Evolutionary conservation across 2,329 filamentous ascomycete species (phyloP).

Genomic region (Leptographium radiaticola): DNA sequence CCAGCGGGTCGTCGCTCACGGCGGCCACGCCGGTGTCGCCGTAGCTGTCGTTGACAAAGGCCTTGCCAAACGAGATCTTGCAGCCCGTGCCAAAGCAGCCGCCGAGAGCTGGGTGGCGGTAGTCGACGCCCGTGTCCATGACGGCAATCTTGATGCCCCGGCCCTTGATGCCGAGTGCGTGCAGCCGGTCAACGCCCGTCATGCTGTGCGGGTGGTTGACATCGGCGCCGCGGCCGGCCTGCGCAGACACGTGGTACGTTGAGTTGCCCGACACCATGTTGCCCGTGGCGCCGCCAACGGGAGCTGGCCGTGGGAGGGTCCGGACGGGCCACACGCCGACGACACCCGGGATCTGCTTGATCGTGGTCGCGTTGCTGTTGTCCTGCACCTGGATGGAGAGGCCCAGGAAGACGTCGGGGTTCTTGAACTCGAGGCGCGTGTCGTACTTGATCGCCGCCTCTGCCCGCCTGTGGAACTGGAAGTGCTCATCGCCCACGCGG

Average conservation of each 20-base stretch:
- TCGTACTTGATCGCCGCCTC: background rate
- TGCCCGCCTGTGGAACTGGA: background rate
- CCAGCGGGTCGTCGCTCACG: conserved; percentile 35
- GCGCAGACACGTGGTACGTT: background rate
- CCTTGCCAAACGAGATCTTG: conserved; percentile 9
- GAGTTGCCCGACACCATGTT: background rate
- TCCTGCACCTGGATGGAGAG: background rate
- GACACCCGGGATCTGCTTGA: background rate
- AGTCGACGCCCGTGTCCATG: conserved; percentile 31
- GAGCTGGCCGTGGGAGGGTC: background rate
- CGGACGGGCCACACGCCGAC: background rate
- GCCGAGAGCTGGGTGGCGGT: conserved; percentile 20
- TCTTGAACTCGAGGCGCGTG: background rate
- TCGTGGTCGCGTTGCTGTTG: background rate
- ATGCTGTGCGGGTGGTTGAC: conserved; percentile 29
- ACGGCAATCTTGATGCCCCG: conserved; percentile 36
- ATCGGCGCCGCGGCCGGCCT: background rate
- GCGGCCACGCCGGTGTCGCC: conserved; percentile 22
- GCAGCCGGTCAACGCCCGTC: conserved; percentile 43
- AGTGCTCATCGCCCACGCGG: background rate
- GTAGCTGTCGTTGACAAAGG: conserved; percentile 20
- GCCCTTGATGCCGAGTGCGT: conserved; percentile 36
- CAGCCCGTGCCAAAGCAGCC: conserved; percentile 15
- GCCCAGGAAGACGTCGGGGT: background rate
- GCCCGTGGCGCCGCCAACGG: background rate